phyloP scores from a whole-genome alignment of 805 yeast genomes.

The Lachancea sp. region DNA sequence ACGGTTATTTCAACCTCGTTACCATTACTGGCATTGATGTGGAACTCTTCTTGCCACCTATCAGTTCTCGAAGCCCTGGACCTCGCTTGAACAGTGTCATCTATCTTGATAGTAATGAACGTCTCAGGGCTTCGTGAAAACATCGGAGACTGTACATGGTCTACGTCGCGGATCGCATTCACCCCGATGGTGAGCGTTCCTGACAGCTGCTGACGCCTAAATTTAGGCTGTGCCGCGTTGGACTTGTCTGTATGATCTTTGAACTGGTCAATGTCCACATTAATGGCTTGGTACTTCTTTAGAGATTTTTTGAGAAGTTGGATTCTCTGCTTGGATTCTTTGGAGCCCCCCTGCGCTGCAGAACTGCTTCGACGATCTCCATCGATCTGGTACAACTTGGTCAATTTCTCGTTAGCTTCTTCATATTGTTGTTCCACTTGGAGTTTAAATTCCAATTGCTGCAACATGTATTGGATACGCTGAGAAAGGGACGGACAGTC shows the following conservation, averaged over 20 bases:
- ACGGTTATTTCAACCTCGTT: slow-evolving; percentile 87
- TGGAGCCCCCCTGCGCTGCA: slow-evolving; percentile 83
- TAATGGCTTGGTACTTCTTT: slow-evolving; percentile 85
- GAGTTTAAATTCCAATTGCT: slow-evolving; percentile 86
- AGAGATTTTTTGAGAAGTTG: slow-evolving; percentile 76
- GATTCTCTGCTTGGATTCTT: slow-evolving; percentile 80
- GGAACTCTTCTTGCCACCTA: slow-evolving; percentile 76
- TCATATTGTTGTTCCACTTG: slow-evolving; percentile 92
- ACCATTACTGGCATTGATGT: slow-evolving; percentile 78
- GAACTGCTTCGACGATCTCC: slow-evolving; percentile 82
- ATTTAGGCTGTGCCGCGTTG: slow-evolving; percentile 59
- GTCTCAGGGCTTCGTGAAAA: slow-evolving; percentile 76
- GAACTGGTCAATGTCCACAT: slow-evolving; percentile 57
- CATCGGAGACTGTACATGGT: slow-evolving; percentile 83
- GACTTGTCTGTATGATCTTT: slow-evolving; percentile 51
- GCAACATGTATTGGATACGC: slow-evolving; percentile 90
- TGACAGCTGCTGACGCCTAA: slow-evolving; percentile 74
- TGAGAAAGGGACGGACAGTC: slow-evolving; percentile 95
- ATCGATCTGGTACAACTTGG: slow-evolving; percentile 78
- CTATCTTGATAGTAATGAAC: slow-evolving; percentile 70
- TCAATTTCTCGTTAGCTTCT: slow-evolving; percentile 86
- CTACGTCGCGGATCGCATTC: slow-evolving; percentile 78
- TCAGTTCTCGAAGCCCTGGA: slow-evolving; percentile 72
- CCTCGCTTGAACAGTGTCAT: slow-evolving; percentile 75
- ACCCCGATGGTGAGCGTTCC: slow-evolving; percentile 75